Evolutionary conservation across 257 asterid species (phyloP), one percentile per base, ranked within the genome.

Genomic region (Gentiana straminea): DNA sequence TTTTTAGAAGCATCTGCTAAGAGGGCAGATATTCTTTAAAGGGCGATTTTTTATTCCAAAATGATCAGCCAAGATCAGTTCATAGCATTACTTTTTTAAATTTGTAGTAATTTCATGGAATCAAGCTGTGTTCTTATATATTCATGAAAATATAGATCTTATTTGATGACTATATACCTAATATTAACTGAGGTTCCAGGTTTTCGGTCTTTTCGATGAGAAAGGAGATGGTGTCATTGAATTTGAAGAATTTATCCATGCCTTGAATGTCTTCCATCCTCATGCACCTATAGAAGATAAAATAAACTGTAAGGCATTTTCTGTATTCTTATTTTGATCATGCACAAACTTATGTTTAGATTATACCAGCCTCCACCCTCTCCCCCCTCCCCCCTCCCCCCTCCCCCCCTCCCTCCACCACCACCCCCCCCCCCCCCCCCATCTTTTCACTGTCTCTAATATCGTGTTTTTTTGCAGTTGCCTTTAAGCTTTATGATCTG

Each of bases 251-350:
- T 87, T 87, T 57, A 45, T 87, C 62, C 92, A 84, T 37, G 75
- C 92, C 36, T 83, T 84, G 52, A 76, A 80, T 55, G 75, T 86
- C 6, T 86, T 86, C 74, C 96, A 86, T 78, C 96, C 94, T 59
- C 37, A 12, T 64, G 77, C 86, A 50, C 89, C 94, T 24, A 11
- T 67, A 59, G 92, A 84, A 55, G 83, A 81, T 43, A 86, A 86
- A 69, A 76, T 79, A 65, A 77, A 86, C 45, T 86, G 94, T 78
- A 73, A 76, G 89, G 47, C 34, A 51, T 50, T 38, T 35, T 11
- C 24, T 9, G 12, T 38, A 57, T 58, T 69, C 35, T 50, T 50
- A 66, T 11, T 13, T 12, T 39, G 24, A 33, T 8, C 13, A 24
- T 12, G 37, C 11, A 1, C 8, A 8, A 36, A 35, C 48, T n/a